A percentile compares a stretch with the other conserved stretches of the same genome.
Evolutionary conservation across 2,329 filamentous ascomycete genomes (phyloP).

Genomic region (Balansia obtecta): DNA sequence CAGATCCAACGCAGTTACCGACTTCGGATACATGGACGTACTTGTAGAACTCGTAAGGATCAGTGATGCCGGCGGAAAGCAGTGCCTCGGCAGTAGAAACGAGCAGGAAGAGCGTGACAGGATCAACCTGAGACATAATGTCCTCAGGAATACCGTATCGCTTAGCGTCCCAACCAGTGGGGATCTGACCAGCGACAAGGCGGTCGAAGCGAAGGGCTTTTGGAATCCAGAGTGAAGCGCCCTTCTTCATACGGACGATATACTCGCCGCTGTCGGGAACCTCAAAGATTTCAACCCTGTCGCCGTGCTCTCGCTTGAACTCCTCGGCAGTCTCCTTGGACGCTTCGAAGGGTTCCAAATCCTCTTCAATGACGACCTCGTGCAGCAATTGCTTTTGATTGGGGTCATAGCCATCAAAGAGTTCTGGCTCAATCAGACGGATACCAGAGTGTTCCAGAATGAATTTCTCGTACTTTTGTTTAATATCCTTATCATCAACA

Average conservation of each 20-base stretch:
- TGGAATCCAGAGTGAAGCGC: conserved; percentile 85
- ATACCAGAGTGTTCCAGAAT: conserved; percentile 97
- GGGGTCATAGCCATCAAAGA: conserved; percentile 94
- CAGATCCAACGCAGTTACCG: conserved; percentile 95
- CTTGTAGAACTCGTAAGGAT: conserved; percentile 99
- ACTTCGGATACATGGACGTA: conserved; percentile 97
- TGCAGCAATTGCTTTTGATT: conserved; percentile 98
- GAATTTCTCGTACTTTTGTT: conserved; percentile 92
- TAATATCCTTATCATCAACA: conserved; percentile 96
- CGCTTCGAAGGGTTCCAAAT: conserved; percentile 91
- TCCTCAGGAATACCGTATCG: conserved; percentile 94
- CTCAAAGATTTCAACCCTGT: conserved; percentile 96
- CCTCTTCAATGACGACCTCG: conserved; percentile 94
- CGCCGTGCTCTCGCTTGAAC: conserved; percentile 92
- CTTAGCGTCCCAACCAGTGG: conserved; percentile 94
- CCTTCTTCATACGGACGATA: conserved; percentile 90
- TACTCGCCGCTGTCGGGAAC: conserved; percentile 88
- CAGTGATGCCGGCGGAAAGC: conserved; percentile 86
- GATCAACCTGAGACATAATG: conserved; percentile 95
- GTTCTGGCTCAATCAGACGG: conserved; percentile 90
- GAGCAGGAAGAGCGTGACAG: conserved; percentile 87
- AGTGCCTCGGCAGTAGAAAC: conserved; percentile 89
- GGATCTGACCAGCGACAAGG: conserved; percentile 91
- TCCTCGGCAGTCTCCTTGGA: conserved; percentile 96
- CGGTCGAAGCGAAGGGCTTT: conserved; percentile 97